Evolutionary conservation across 257 asterid genomes (phyloP), one percentile per base, ranked within the genome.

Genomic region (Penstemon eatonii): DNA sequence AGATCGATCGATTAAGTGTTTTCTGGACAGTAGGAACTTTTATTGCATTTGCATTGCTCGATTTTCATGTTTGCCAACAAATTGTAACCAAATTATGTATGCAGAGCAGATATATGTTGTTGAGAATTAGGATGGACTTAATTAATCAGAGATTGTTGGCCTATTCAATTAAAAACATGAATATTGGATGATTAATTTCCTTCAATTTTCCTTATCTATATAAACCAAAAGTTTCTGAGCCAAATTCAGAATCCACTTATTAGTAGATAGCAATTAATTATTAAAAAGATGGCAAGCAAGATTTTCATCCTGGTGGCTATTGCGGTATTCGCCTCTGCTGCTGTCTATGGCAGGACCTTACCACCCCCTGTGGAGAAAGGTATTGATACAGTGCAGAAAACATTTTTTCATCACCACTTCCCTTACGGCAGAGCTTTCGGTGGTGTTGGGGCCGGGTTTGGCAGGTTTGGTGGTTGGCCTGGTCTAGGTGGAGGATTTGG

Each of bases 261-360:
- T 25, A 25, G 33, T 25, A 25, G 33, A 25, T 25, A 25, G 33
- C 12, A 7, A 51, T 7, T 18, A 45, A 25, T 25, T 2, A 25
- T 25, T 2, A 60, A 39, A 11, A 55, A 66, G 5, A 79, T 73
- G 84, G 74, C 63, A 12, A 73, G 51, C 43, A 76, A 80, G 66
- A 56, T 72, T 15, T 4, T 75, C 42, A 65, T 72, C 38, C 19
- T 76, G 5, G 61, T 70, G 60, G 75, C 67, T 5, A 58, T 66
- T 4, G 77, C 64, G 5, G 75, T 65, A 66, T 11, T 73, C 9
- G 67, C 73, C 6, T 47, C 25, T 45, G 64, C 25, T 45, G 64
- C 70, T 43, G 64, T 49, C 41, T 36, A 42, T 15, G 81, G 81
- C 51, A 45, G 77, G 74, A 9, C 7, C 42, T 45, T 63, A 25